Conservation (phyloP, 106 monocot species). For the Platanthera guangdongensis region DNA sequence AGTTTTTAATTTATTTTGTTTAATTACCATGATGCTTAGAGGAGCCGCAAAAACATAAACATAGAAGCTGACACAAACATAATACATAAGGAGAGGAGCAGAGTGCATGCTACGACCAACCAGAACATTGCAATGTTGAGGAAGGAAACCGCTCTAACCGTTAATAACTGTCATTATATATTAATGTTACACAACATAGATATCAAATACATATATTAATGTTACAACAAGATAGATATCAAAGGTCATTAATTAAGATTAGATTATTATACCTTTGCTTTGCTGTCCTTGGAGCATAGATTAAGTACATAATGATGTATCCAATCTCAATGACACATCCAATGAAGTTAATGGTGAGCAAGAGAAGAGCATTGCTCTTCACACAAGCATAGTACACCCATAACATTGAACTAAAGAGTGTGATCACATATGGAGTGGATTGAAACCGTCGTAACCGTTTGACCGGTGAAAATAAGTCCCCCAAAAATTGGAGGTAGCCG, state of each 20-base stretch:
- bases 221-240: no score
- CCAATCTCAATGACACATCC: constrained; percentile 54
- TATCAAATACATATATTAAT: no score
- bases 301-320: constrained; percentile 53
- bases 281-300: constrained; percentile 40
- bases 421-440: constrained; percentile 42
- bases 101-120: constrained; percentile 34
- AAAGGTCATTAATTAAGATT: background rate
- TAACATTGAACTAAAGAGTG: constrained; percentile 61
- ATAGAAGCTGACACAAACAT: constrained; percentile 46
- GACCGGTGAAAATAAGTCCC: no score
- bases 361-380: constrained; percentile 34
- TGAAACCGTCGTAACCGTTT: constrained; percentile 48
- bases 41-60: constrained; percentile 54
- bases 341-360: constrained; percentile 63
- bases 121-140: constrained; percentile 35
- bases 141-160: constrained; percentile 18
- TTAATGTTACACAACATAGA: background rate
- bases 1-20: no score
- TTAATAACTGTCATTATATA: background rate
- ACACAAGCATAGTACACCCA: constrained; percentile 62
- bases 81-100: constrained; percentile 33
- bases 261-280: constrained; percentile 27
- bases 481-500: no score
- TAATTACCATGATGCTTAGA: constrained; percentile 52